Evolutionary conservation across 257 asterid genomes (phyloP), one percentile per base, ranked within the genome.

Genomic region (Paraleonurus japonicus): DNA sequence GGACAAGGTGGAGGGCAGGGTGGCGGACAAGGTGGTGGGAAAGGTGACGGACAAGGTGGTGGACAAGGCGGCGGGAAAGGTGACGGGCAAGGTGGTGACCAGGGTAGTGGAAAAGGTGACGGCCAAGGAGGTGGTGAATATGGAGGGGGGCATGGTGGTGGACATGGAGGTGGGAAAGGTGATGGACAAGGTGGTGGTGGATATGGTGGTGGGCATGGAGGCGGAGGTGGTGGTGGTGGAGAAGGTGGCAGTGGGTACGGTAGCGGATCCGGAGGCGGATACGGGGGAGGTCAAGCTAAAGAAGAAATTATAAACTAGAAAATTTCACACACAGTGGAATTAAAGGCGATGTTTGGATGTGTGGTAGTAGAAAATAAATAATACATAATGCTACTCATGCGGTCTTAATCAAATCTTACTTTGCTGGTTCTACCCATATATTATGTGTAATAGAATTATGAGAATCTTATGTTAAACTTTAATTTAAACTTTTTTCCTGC

Each of bases 241-340:
- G n/a, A n/a, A n/a, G n/a, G n/a, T n/a, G 5, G 12, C 2, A 59
- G 61, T 4, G 61, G 16, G 3, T 3, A 2, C 0, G 72, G 77
- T 1, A 63, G 69, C 0, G 70, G 61, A 0, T 2, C 9, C 0
- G 39, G 62, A 1, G 51, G 59, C 59, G 24, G 58, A 2, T 5
- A 24, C 4, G 69, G 53, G 4, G 69, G 54, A 11, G 43, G 32
- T 59, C 23, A 66, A 65, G 67, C 55, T 60, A 65, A 70, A 10
- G 28, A 24, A 67, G 75, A 67, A 50, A 72, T 45, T 20, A 74
- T 74, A 39, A 74, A 74, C 54, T 79, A 53, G 32, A 68, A 48
- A 20, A 0, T 3, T 9, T 41, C 4, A 3, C 7, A 5, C 28
- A 2, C 0, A 7, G n/a, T 61, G 35, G 5, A 4, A 50, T 50